A percentile compares a stretch with the other conserved stretches of the same genome.
Evolutionary conservation across 2,329 filamentous ascomycete genomes (phyloP).

Genomic region (Pseudogymnoascus sp.): DNA sequence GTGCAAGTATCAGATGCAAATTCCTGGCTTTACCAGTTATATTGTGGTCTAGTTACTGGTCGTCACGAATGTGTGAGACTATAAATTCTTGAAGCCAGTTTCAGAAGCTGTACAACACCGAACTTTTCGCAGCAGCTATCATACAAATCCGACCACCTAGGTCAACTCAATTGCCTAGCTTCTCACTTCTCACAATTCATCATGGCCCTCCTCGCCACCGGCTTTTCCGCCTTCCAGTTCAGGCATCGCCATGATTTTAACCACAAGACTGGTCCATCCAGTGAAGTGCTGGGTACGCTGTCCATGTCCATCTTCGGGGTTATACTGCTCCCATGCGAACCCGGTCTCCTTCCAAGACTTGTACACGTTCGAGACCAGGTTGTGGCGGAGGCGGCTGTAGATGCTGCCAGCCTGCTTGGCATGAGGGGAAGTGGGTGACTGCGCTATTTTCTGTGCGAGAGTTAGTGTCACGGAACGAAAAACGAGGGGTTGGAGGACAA

Average conservation of each 20-base stretch:
- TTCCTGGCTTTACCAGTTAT: background rate
- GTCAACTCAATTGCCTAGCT: background rate
- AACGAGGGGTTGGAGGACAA: no score
- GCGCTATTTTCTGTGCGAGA: slow-evolving; percentile 50
- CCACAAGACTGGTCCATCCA: slow-evolving; percentile 96
- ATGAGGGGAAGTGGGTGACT: slow-evolving; percentile 48
- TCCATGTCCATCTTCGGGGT: slow-evolving; percentile 84
- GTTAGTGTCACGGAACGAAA: slow-evolving; percentile 13
- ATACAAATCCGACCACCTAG: background rate
- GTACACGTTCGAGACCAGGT: slow-evolving; percentile 83
- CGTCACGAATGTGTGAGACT: background rate
- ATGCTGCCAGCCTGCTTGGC: slow-evolving; percentile 62
- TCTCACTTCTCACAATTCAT: slow-evolving; percentile 20
- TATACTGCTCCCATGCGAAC: slow-evolving; percentile 98
- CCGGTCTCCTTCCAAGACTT: slow-evolving; percentile 82
- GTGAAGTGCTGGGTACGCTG: slow-evolving; percentile 97
- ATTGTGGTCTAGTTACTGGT: background rate
- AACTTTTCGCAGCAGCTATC: background rate
- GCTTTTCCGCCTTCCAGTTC: slow-evolving; percentile 35
- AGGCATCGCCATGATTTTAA: slow-evolving; percentile 95
- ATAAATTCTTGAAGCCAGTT: background rate
- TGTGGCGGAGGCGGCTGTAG: slow-evolving; percentile 70
- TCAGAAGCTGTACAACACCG: background rate
- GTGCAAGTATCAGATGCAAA: background rate
- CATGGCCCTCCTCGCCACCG: slow-evolving; percentile 14